Base-by-base conservation (phyloP, 176 grass and related monocot species). In the Aegilops umbellulata region DNA sequence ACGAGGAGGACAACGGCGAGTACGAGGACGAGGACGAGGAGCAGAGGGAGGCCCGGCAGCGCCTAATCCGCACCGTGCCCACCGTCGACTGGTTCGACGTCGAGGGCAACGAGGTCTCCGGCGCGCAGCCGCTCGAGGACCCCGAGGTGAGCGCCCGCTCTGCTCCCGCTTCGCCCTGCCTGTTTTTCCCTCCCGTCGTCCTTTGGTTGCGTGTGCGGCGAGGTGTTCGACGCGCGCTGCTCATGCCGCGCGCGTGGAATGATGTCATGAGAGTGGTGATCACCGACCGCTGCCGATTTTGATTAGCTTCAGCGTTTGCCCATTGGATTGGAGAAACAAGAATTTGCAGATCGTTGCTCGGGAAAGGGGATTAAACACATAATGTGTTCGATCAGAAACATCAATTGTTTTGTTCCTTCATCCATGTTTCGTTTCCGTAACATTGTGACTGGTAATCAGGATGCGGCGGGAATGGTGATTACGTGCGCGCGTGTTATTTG, bases 61-160 rank as follows among this genome's bases (percentile, higher is more conserved):
- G 57, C 80, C 85, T 97, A 68, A 92, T 94, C 68, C 89, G 92
- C 32, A 94, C 94, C 17, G 88, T 78, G 73, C 88, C 92, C 9
- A 87, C 90, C 69, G 79, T 97, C 47, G 86, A 97, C 77, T 97
- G 90, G 92, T 94, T 97, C 83, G 92, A 97, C 83, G 86, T 97
- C 49, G 92, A 97, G 86, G 92, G 92, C 29, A 91, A 92, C 80
- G 92, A 97, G 80, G 92, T 97, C 69, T 92, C 90, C 82, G 83
- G 78, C 68, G 83, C 79, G 57, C 92, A 86, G 78, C 69, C 44
- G 85, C 6, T 76, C 57, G 85, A 86, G 57, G 85, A 88, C 35
- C 60, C 14, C 77, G 91, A 93, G 91, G 88, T 90, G 62, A 81
- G 60, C 60, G 23, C 29, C 4, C 12, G 7, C 15, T 20, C 66